Percentiles rank a stretch among this genome's conserved stretches.
Evolutionary conservation across 2,329 filamentous ascomycete genomes (phyloP).

Genomic region (Capronia coronata): DNA sequence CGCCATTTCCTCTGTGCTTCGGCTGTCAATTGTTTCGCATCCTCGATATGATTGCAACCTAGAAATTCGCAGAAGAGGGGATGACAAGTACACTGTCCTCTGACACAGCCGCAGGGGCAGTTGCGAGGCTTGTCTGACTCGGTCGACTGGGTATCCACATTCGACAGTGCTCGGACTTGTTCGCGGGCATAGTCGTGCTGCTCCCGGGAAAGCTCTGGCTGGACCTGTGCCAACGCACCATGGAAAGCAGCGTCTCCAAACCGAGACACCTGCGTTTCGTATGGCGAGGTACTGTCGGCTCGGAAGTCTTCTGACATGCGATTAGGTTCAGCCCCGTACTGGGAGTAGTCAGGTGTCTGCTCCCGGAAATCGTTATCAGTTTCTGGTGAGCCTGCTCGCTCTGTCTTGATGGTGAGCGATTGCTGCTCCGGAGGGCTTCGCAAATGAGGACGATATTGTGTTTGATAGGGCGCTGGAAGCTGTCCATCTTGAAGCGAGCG

Average conservation of each 20-base stretch:
- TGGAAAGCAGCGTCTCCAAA: background rate
- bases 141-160: background rate
- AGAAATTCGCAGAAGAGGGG: conserved; percentile 6
- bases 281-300: background rate
- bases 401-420: background rate
- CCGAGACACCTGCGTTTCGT: background rate
- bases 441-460: background rate
- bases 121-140: background rate
- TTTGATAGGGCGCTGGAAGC: background rate
- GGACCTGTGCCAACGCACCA: background rate
- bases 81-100: conserved; percentile 1
- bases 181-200: background rate
- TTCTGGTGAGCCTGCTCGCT: background rate
- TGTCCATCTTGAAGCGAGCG: background rate
- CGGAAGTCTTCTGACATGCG: background rate
- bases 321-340: background rate
- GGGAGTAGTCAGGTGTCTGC: background rate
- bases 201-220: conserved; percentile 2
- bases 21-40: background rate
- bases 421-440: background rate
- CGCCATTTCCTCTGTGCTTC: conserved; percentile 2
- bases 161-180: background rate
- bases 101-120: conserved; percentile 5
- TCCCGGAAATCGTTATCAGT: background rate
- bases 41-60: conserved; percentile 9